phyloP scores from a whole-genome alignment of 371 early-diverging fungal genomes.

The Rhizomucor pusillus region DNA sequence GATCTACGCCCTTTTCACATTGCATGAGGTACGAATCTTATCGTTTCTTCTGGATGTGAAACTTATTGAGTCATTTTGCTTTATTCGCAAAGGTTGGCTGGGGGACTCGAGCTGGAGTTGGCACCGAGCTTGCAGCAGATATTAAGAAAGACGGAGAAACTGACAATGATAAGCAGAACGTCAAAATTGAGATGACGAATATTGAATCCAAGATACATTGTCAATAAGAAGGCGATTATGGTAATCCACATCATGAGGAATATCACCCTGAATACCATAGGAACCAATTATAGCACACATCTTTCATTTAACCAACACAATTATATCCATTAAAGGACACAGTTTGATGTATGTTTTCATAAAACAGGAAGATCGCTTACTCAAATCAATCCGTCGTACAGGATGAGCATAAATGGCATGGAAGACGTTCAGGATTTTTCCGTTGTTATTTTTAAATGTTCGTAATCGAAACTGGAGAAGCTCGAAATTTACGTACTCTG shows the following conservation, averaged over 20 bases:
- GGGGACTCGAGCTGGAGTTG: conserved; percentile 54
- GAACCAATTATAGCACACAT: no score
- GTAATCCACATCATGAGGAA: conserved; percentile 8
- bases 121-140: conserved; percentile 39
- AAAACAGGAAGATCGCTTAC: no score
- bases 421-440: no score
- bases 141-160: conserved; percentile 23
- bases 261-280: conserved; percentile 2
- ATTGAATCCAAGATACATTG: conserved; percentile 1
- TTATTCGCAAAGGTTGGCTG: conserved; percentile 35
- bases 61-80: neutral
- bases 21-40: conserved; percentile 49
- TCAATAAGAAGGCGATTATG: conserved; percentile 1
- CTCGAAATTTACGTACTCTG: no score
- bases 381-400: no score
- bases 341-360: no score
- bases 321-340: no score
- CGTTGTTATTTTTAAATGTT: no score
- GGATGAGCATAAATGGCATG: no score
- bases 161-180: conserved; percentile 5
- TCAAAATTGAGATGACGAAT: conserved; percentile 36
- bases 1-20: conserved; percentile 57
- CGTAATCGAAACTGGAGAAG: no score
- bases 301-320: no score
- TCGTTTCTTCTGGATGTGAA: neutral